phyloP scores from a whole-genome alignment of 2,329 filamentous ascomycete species.

The Aspergillus aculeatus region DNA sequence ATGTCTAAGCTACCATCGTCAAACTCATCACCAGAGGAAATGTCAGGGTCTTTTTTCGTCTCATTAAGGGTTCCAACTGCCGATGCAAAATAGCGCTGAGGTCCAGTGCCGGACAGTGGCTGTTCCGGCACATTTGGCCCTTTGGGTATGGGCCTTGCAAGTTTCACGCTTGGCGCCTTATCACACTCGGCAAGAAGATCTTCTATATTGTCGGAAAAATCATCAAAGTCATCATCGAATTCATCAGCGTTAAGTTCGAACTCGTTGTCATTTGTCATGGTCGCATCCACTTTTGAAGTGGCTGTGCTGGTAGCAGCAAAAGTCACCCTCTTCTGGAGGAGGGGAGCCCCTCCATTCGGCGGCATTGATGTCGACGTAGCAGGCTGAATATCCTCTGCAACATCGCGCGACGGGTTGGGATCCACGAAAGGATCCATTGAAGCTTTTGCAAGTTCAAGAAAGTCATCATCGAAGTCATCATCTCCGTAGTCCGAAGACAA shows the following conservation, averaged over 20 bases:
- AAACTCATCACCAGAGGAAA: conserved; percentile 67
- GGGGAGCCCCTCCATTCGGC: not conserved
- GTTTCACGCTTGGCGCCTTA: conserved; percentile 29
- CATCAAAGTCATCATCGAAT: conserved; percentile 67
- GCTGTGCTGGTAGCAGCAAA: not conserved
- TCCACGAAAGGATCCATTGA: conserved; percentile 33
- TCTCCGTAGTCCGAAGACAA: conserved; percentile 49
- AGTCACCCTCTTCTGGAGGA: not conserved
- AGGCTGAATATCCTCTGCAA: not conserved
- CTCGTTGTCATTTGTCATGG: conserved; percentile 2
- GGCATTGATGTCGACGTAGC: not conserved
- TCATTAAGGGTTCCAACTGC: conserved; percentile 6
- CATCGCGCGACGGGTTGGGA: not conserved
- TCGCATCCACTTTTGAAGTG: not conserved
- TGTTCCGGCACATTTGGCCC: conserved; percentile 21
- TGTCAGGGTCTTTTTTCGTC: conserved; percentile 30
- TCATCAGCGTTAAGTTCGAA: conserved; percentile 50
- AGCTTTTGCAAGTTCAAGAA: conserved; percentile 42
- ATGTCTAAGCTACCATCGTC: conserved; percentile 65
- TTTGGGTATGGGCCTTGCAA: conserved; percentile 10
- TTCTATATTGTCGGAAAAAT: conserved; percentile 59
- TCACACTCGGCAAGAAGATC: conserved; percentile 58
- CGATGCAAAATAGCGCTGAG: not conserved
- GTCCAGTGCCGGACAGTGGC: conserved; percentile 3
- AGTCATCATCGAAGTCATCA: conserved; percentile 48